Evolutionary conservation across 139 green algal genomes (phyloP), one percentile per base, ranked within the genome.

Genomic region (Picochlorum sp.): DNA sequence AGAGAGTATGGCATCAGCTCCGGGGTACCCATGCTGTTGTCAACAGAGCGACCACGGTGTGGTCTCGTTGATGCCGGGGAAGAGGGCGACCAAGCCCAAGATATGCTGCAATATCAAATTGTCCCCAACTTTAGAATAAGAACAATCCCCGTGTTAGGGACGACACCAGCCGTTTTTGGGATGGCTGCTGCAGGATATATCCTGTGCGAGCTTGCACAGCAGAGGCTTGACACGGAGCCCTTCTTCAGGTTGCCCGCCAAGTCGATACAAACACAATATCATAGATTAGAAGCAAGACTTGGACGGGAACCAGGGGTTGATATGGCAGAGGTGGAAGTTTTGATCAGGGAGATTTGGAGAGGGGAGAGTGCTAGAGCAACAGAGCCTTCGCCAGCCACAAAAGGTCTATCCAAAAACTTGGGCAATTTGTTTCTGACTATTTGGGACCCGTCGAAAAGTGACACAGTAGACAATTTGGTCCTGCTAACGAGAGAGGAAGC

Each of bases 141-240:
- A 21, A 96, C 92, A 38, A 95, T 98, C 60, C 93, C 93, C 1
- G 93, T 99, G 30, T 71, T 97, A 28, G 93, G 93, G 23, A 91
- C 90, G 30, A 86, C 85, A 7, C 93, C 93, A 14, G 88, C 93
- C 1, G 67, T 92, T 5, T 99, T 98, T 76, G 93, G 93, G 20
- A 82, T 93, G 81, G 90, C 89, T 9, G 84, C 88, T 10, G 92
- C 92, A 4, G 67, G 67, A 8, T 74, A 84, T 69, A 81, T 97
- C 8, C 65, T 97, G 44, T 95, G 83, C 67, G 24, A 79, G n/a
- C 71, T 98, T 62, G 88, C 91, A 37, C 74, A 72, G 3, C 38
- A 66, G 49, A 71, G 78, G 0, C 83, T 93, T 15, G 21, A 74
- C 0, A 68, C 79, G 0, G 85, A 94, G 63, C 86, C 86, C 2